Percentiles rank a stretch among this genome's conserved stretches.
These are phyloP conservation scores for Inosperma sp. DNA, from an alignment of 768 basidiomycete species.

Conservation along the genomic window DNA sequence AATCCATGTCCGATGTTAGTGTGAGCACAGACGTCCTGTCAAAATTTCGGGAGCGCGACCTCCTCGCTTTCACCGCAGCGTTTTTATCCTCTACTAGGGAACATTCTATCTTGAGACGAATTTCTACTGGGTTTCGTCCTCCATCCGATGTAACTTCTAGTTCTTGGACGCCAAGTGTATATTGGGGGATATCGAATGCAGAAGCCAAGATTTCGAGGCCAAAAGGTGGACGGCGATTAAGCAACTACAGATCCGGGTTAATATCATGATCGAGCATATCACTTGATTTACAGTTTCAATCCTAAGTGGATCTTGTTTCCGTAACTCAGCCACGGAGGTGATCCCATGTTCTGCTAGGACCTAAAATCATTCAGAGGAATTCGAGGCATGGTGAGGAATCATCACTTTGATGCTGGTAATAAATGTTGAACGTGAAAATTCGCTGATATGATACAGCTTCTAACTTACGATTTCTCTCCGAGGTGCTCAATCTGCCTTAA, in stretches of 20 bases:
- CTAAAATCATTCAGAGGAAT: conserved; percentile 29
- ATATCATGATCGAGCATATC: not conserved
- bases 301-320: conserved; percentile 50
- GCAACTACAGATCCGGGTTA: conserved; percentile 40
- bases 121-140: conserved; percentile 50
- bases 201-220: conserved; percentile 63
- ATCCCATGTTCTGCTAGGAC: conserved; percentile 74
- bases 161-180: conserved; percentile 51
- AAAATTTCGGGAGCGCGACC: conserved; percentile 27
- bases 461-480: conserved; percentile 82
- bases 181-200: conserved; percentile 62
- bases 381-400: not conserved
- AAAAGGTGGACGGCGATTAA: conserved; percentile 72
- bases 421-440: not conserved
- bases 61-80: conserved; percentile 39
- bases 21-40: conserved; percentile 73
- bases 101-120: conserved; percentile 57
- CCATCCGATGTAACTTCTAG: conserved; percentile 37
- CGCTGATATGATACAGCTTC: not conserved
- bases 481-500: conserved; percentile 86
- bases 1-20: conserved; percentile 67
- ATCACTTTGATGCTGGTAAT: conserved; percentile 33
- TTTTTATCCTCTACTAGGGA: conserved; percentile 36
- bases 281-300: conserved; percentile 54
- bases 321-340: conserved; percentile 51